phyloP scores from a whole-genome alignment of 2,329 filamentous ascomycete genomes.

The Penicillium janthinellum region DNA sequence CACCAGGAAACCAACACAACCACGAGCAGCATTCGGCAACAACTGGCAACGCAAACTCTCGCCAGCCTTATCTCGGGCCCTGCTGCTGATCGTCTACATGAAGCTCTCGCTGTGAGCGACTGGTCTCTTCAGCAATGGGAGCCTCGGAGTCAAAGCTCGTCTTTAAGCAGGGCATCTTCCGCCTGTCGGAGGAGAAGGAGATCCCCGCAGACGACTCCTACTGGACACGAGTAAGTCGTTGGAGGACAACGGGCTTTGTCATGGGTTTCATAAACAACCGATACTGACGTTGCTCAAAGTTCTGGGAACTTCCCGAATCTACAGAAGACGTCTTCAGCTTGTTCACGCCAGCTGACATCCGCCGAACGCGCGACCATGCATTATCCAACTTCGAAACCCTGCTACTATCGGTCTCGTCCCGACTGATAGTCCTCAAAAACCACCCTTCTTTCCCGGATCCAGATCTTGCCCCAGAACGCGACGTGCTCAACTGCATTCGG shows the following conservation, averaged over 20 bases:
- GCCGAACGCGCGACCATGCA: constrained; percentile 80
- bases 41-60: constrained; percentile 1
- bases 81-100: constrained; percentile 26
- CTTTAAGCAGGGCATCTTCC: constrained; percentile 98
- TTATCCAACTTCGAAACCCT: constrained; percentile 89
- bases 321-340: constrained; percentile 96
- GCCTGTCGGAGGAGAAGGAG: constrained; percentile 84
- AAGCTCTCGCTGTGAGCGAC: constrained; percentile 29
- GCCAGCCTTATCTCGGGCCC: not conserved
- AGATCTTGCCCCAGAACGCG: constrained; percentile 77
- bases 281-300: constrained; percentile 61
- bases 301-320: constrained; percentile 96
- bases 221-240: constrained; percentile 77
- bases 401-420: constrained; percentile 78
- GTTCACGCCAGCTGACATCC: constrained; percentile 85
- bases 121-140: constrained; percentile 66
- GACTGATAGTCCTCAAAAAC: constrained; percentile 78
- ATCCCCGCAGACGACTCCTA: constrained; percentile 88
- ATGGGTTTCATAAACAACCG: not conserved
- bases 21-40: constrained; percentile 14
- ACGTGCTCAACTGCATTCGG: constrained; percentile 93
- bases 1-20: constrained; percentile 16
- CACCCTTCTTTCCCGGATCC: constrained; percentile 88
- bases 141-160: constrained; percentile 98
- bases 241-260: not conserved